Evolutionary conservation across 768 basidiomycete species (phyloP).

Genomic region (Pisolithus microcarpus): DNA sequence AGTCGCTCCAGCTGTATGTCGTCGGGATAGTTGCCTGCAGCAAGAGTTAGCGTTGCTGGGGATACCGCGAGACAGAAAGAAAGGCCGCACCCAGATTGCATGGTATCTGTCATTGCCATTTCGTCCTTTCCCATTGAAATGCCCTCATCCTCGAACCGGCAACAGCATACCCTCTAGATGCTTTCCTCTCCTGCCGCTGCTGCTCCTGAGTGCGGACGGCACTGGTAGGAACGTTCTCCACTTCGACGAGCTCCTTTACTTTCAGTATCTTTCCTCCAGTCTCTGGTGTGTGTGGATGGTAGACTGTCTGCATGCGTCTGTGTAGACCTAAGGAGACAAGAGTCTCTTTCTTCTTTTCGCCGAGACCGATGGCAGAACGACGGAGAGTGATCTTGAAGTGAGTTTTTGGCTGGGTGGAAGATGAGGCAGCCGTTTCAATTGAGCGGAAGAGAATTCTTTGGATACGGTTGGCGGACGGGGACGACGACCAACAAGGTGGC

Average conservation of each 20-base stretch:
- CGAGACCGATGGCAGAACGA: constrained; percentile 81
- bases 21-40: too few species aligned
- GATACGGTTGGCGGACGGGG: constrained; percentile 3
- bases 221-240: constrained; percentile 70
- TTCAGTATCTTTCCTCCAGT: constrained; percentile 79
- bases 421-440: constrained; percentile 2
- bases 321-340: constrained; percentile 79
- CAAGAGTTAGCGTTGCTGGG: not conserved
- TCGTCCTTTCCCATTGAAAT: not conserved
- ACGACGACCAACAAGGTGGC: constrained; percentile 3
- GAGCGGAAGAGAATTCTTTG: constrained; percentile 8
- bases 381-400: constrained; percentile 88
- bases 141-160: constrained; percentile 26
- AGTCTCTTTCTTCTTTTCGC: constrained; percentile 62
- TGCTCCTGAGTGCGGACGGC: constrained; percentile 64
- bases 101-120: not conserved
- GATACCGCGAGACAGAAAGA: not conserved
- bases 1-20: too few species aligned
- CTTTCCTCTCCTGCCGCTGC: constrained; percentile 59
- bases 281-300: constrained; percentile 64
- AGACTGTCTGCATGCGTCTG: constrained; percentile 78
- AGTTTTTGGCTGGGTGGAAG: constrained; percentile 35
- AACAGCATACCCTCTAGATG: constrained; percentile 62
- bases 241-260: constrained; percentile 86
- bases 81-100: not conserved